Percentiles rank a stretch among this genome's conserved stretches.
phyloP scores from a whole-genome alignment of 306 rosid species.

The Cyamopsis tetragonoloba region DNA sequence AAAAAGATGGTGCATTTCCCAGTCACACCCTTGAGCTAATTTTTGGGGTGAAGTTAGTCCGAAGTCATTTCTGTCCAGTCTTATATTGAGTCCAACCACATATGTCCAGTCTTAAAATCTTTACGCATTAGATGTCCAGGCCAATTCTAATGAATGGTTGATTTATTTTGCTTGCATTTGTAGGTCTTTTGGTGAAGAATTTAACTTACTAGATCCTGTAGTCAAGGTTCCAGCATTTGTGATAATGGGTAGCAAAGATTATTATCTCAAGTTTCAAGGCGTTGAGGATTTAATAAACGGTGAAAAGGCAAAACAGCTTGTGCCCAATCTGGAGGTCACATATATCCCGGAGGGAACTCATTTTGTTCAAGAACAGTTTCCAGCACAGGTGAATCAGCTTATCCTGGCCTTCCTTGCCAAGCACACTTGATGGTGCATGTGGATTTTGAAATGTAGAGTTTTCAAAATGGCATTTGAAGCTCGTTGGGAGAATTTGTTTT shows the following conservation, averaged over 20 bases:
- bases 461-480: too few species aligned
- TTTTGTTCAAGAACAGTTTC: conserved; percentile 83
- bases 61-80: too few species aligned
- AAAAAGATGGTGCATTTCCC: too few species aligned
- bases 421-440: too few species aligned
- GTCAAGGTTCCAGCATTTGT: conserved; percentile 56
- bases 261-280: conserved; percentile 54
- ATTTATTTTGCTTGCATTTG: conserved; percentile 16
- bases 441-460: too few species aligned
- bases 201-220: conserved; percentile 34
- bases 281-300: conserved; percentile 52
- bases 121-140: too few species aligned
- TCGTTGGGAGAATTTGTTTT: too few species aligned
- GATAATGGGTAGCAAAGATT: conserved; percentile 68
- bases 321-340: conserved; percentile 53
- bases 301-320: conserved; percentile 54
- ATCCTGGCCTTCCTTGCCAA: conserved; percentile 58
- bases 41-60: too few species aligned
- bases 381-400: conserved; percentile 59
- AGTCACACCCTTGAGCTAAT: too few species aligned
- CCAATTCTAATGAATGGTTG: too few species aligned
- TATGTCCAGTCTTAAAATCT: too few species aligned
- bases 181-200: conserved; percentile 50
- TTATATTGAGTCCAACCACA: too few species aligned
- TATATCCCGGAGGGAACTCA: conserved; percentile 77